Percentiles rank a stretch among this genome's conserved stretches.
Conservation (phyloP, 1,139 yeast genomes). For the Suhomyces guaymorum region DNA sequence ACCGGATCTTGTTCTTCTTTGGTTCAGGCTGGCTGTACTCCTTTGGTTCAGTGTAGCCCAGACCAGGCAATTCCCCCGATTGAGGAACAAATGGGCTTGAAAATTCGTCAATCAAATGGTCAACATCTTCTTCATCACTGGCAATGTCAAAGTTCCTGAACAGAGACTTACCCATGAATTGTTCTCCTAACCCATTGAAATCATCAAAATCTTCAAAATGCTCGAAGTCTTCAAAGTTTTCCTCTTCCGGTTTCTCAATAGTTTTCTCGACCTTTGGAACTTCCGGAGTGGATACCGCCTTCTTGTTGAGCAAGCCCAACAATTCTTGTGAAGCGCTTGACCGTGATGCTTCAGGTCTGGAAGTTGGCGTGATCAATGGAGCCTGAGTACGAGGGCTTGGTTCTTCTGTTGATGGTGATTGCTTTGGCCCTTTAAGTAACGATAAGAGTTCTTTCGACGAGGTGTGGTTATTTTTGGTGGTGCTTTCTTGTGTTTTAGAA, state of each 20-base stretch:
- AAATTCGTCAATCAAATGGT: slow-evolving; percentile 15
- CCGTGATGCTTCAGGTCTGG: slow-evolving; percentile 1
- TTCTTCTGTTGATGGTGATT: too few relatives aligned
- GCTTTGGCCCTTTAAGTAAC: slow-evolving; percentile 21
- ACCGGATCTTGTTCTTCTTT: slow-evolving; percentile 24
- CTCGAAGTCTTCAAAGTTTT: slow-evolving; percentile 20
- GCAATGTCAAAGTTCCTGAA: slow-evolving; percentile 34
- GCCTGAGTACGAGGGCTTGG: too few relatives aligned
- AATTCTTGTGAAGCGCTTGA: slow-evolving; percentile 19
- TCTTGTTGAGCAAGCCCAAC: slow-evolving; percentile 24
- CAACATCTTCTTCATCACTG: slow-evolving; percentile 36
- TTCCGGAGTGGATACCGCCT: slow-evolving; percentile 6
- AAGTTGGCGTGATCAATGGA: too few relatives aligned
- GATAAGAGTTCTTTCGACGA: slow-evolving; percentile 21
- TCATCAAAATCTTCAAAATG: slow-evolving; percentile 42
- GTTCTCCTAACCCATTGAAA: slow-evolving; percentile 30
- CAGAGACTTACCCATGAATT: slow-evolving; percentile 16
- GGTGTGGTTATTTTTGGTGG: slow-evolving; percentile 4
- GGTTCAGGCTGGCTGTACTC: slow-evolving; percentile 11
- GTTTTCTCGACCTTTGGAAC: not conserved
- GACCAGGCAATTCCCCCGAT: slow-evolving; percentile 1
- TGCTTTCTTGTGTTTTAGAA: slow-evolving; percentile 1
- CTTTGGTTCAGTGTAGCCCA: slow-evolving; percentile 4
- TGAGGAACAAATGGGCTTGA: slow-evolving; percentile 4
- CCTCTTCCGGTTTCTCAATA: not conserved